These are phyloP conservation scores for Zymoseptoria passerinii DNA, from an alignment of 2,329 filamentous ascomycete genomes.

Conservation along the genomic window DNA sequence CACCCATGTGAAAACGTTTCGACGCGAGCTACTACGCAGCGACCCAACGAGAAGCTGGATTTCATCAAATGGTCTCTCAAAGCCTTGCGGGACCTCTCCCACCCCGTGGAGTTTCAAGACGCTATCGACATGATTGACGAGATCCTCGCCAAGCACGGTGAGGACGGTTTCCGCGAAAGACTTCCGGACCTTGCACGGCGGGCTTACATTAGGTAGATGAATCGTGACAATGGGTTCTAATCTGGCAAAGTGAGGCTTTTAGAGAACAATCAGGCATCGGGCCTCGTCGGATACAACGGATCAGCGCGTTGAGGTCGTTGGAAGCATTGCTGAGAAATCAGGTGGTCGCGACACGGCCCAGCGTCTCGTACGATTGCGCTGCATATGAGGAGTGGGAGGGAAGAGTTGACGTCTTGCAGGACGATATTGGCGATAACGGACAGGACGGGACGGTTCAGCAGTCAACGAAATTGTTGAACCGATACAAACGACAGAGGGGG, in stretches of 20 bases:
- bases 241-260: background rate
- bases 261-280: background rate
- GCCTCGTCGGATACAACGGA: background rate
- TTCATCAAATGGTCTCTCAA: background rate
- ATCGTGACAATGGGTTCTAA: background rate
- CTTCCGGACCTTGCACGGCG: conserved; percentile 8
- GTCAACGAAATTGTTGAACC: too few relatives aligned
- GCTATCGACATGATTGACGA: background rate
- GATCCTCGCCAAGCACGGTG: conserved; percentile 8
- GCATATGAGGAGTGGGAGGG: too few relatives aligned
- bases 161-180: conserved; percentile 7
- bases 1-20: background rate
- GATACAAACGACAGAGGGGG: too few relatives aligned
- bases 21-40: background rate
- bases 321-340: background rate
- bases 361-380: too few relatives aligned
- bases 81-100: background rate
- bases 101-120: background rate
- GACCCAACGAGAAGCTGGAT: background rate
- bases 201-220: background rate
- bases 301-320: background rate
- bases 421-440: too few relatives aligned
- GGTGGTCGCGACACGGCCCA: background rate
- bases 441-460: too few relatives aligned
- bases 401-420: too few relatives aligned